Base-by-base conservation (phyloP, 2,329 filamentous ascomycete genomes). In the Bipolaris gigantea region DNA sequence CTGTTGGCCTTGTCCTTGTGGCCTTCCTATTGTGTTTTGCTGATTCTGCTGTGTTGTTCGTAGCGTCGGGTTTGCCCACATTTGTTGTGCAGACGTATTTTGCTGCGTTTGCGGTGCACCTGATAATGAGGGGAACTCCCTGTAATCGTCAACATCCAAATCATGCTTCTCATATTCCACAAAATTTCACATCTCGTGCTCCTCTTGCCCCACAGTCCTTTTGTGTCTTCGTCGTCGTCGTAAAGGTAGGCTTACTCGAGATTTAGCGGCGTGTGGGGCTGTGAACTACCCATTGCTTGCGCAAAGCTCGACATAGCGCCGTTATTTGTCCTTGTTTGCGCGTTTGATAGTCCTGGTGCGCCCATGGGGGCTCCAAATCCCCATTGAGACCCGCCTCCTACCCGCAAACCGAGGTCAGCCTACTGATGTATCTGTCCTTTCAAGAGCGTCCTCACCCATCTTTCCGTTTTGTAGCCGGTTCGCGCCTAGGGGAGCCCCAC, bases 111-210 rank as follows among this genome's bases (percentile, higher is more conserved):
- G 82, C 30, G 83, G 78, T 16, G 80, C 78, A 52, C 82, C 81
- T 40, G 83, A 85, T 63, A 87, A 73, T 10, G 82, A 84, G 42
- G 84, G 84, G 53, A 87, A 87, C 67, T 87, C 84, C 66, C 84
- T 87, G 57, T 49, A 21, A 60, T 65, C 43, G 50, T 21, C 39
- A 55, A 66, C 35, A 35, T 55, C 67, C 62, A 72, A 66, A 64
- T 49, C 47, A 27, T 46, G 45, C 48, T 59, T 60, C 49, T 50
- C n/a, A 3, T 38, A 35, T 30, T 38, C n/a, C 19, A 38, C 23
- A 9, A 21, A 5, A 25, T 5, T 23, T 18, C 33, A 18, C 10
- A 19, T 46, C 10, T 6, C 15, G 16, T 35, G 50, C 30, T 40
- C 40, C 19, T 21, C 13, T 23, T 40, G 11, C 36, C 19, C 34